A percentile compares a stretch with the other conserved stretches of the same genome.
Conservation (phyloP, 2,329 filamentous ascomycete genomes). For the Scleromitrula shiraiana region DNA sequence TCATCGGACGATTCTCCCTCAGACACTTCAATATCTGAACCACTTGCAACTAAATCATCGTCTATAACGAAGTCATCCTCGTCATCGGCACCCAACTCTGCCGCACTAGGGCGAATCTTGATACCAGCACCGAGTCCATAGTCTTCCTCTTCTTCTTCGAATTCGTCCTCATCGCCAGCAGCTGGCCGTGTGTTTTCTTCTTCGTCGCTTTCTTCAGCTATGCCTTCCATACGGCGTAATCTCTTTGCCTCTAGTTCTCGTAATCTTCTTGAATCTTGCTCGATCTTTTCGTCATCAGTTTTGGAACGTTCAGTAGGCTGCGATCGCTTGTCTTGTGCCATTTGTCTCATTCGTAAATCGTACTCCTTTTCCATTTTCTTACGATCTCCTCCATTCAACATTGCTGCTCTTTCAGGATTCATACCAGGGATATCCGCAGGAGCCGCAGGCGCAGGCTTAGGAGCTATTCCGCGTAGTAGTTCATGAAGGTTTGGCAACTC, state of each 20-base stretch:
- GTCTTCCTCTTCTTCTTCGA: conserved; percentile 53
- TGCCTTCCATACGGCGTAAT: conserved; percentile 78
- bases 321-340: conserved; percentile 77
- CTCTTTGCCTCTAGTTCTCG: conserved; percentile 78
- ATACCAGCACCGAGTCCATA: conserved; percentile 55
- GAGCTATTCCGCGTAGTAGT: conserved; percentile 54
- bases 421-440: conserved; percentile 37
- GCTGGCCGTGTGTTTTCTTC: conserved; percentile 34
- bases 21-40: conserved; percentile 57
- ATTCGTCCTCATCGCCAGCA: conserved; percentile 23
- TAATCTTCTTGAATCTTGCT: conserved; percentile 68
- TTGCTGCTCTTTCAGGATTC: conserved; percentile 54
- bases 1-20: conserved; percentile 41
- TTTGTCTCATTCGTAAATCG: conserved; percentile 71
- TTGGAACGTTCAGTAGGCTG: conserved; percentile 82
- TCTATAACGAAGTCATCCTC: conserved; percentile 93
- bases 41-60: conserved; percentile 77
- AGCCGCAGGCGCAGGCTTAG: conserved; percentile 36
- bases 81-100: conserved; percentile 71
- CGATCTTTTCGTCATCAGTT: conserved; percentile 77
- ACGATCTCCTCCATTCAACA: conserved; percentile 53
- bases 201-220: conserved; percentile 60
- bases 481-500: conserved; percentile 69
- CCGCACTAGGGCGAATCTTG: conserved; percentile 36
- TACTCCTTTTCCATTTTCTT: conserved; percentile 76